phyloP scores from a whole-genome alignment of 2,329 filamentous ascomycete genomes.

The Albifimbria verrucaria region DNA sequence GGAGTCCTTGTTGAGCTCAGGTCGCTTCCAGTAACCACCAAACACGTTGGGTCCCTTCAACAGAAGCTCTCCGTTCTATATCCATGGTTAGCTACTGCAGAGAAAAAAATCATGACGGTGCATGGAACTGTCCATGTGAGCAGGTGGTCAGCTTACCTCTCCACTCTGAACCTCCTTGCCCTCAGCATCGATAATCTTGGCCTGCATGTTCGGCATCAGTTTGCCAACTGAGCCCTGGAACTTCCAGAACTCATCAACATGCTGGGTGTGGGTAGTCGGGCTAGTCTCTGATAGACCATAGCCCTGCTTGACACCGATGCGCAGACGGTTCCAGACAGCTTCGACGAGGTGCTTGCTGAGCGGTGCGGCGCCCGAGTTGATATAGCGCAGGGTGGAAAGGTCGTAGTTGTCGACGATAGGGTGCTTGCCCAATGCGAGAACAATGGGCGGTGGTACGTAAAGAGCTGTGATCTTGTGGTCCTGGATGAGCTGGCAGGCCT shows the following conservation, averaged over 20 bases:
- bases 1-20: conserved; percentile 65
- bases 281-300: conserved; percentile 89
- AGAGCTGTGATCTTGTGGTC: conserved; percentile 70
- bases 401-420: conserved; percentile 78
- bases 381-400: conserved; percentile 72
- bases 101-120: no score
- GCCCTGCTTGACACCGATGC: conserved; percentile 83
- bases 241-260: conserved; percentile 71
- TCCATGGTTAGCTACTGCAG: background rate
- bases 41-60: conserved; percentile 79
- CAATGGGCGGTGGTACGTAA: conserved; percentile 81
- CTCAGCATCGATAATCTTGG: conserved; percentile 72
- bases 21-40: conserved; percentile 73
- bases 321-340: conserved; percentile 68
- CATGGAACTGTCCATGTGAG: no score
- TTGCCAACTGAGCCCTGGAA: conserved; percentile 76
- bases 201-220: conserved; percentile 74
- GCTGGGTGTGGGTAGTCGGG: conserved; percentile 72
- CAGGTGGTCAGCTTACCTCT: conserved; percentile 22
- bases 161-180: conserved; percentile 53
- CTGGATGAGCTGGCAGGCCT: conserved; percentile 75
- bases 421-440: conserved; percentile 76
- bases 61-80: conserved; percentile 65
- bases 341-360: conserved; percentile 78
- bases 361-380: conserved; percentile 86